Conservation (phyloP, 805 yeast species). For the Suhomyces xylopsoci region DNA sequence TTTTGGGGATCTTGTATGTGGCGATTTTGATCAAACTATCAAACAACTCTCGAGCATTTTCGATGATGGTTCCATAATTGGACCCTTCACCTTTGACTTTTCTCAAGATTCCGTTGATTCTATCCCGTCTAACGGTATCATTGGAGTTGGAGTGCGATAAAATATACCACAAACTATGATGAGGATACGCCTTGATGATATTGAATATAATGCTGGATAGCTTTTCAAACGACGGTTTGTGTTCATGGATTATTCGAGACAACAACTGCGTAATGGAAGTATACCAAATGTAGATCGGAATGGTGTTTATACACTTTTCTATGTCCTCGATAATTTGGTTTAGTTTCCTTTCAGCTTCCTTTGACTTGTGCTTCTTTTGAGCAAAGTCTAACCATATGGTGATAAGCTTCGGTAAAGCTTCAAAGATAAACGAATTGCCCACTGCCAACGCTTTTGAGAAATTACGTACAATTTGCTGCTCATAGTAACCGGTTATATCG, state of each 20-base stretch:
- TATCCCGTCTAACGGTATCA: conserved; percentile 25
- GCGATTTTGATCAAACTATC: conserved; percentile 45
- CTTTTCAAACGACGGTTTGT: conserved; percentile 51
- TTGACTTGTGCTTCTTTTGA: conserved; percentile 20
- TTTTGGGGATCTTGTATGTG: conserved; percentile 33
- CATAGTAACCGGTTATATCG: conserved; percentile 48
- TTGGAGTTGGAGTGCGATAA: conserved; percentile 66
- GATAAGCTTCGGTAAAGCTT: conserved; percentile 84
- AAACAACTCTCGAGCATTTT: conserved; percentile 34
- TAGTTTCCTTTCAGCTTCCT: conserved; percentile 36
- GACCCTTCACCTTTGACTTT: conserved; percentile 12
- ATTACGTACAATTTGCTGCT: conserved; percentile 51
- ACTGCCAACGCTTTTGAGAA: conserved; percentile 58
- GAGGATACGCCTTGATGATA: conserved; percentile 66
- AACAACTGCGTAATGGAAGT: conserved; percentile 81
- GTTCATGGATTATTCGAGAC: conserved; percentile 70
- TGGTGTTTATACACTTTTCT: conserved; percentile 40
- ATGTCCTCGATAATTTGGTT: conserved; percentile 50
- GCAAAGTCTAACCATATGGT: conserved; percentile 88
- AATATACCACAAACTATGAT: conserved; percentile 82
- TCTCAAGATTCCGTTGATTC: conserved; percentile 25
- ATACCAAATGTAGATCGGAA: conserved; percentile 64
- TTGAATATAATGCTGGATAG: conserved; percentile 56
- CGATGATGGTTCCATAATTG: conserved; percentile 14
- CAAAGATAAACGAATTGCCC: conserved; percentile 68